phyloP scores from a whole-genome alignment of 805 yeast genomes.

The Cyberlindnera sargentensis region DNA sequence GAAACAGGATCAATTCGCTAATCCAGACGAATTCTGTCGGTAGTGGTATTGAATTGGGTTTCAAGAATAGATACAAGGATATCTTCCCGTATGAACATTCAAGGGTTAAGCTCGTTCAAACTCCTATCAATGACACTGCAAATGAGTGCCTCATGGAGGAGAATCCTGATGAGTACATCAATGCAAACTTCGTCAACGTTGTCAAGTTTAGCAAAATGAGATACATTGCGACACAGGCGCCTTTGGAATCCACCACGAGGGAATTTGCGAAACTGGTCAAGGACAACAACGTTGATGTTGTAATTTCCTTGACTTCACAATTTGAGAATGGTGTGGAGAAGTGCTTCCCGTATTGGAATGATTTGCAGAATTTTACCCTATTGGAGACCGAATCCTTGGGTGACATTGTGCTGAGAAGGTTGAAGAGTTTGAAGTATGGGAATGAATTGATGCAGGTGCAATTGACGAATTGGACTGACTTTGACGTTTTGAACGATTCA shows the following conservation, averaged over 20 bases:
- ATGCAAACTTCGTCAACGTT: conserved; percentile 60
- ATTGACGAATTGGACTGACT: conserved; percentile 77
- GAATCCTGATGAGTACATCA: conserved; percentile 15
- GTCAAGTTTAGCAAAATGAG: conserved; percentile 24
- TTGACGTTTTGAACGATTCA: conserved; percentile 44
- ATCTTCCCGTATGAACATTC: conserved; percentile 62
- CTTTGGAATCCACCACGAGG: conserved; percentile 60
- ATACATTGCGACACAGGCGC: conserved; percentile 90
- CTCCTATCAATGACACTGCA: conserved; percentile 23
- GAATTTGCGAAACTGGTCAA: conserved; percentile 82
- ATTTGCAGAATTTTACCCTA: conserved; percentile 32
- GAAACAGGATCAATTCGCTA: conserved; percentile 48
- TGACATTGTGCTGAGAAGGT: conserved; percentile 33
- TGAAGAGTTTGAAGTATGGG: conserved; percentile 22
- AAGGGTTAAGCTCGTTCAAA: conserved; percentile 32
- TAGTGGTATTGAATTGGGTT: conserved; percentile 56
- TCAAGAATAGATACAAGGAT: conserved; percentile 74
- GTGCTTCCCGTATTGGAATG: conserved; percentile 81
- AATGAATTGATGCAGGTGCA: conserved; percentile 69
- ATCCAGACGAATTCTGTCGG: conserved; percentile 20
- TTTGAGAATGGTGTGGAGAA: conserved; percentile 72
- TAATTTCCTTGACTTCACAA: conserved; percentile 71
- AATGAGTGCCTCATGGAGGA: neutral
- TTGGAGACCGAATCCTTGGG: conserved; percentile 13
- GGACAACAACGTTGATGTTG: conserved; percentile 55